phyloP scores from a whole-genome alignment of 768 basidiomycete genomes.

The Mycena belliarum region DNA sequence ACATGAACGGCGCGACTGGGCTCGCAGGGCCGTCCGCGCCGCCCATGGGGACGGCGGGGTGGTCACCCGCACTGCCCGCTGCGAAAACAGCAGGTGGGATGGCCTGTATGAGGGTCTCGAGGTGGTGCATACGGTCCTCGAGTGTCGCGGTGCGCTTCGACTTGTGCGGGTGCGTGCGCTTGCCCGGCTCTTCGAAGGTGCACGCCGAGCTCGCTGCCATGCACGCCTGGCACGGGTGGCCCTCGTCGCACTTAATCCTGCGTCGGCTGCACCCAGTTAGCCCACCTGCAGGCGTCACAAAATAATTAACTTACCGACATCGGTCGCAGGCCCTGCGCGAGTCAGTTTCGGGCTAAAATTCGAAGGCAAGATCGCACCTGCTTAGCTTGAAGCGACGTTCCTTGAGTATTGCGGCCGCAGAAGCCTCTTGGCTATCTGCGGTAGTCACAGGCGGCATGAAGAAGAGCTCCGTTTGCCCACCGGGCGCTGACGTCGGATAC shows the following conservation, averaged over 20 bases:
- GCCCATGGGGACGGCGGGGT: constrained; percentile 33
- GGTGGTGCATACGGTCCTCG: constrained; percentile 87
- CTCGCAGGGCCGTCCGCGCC: constrained; percentile 31
- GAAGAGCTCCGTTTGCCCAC: not conserved
- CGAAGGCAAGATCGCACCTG: constrained; percentile 47
- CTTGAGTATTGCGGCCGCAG: constrained; percentile 57
- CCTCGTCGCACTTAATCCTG: constrained; percentile 87
- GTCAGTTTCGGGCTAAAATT: constrained; percentile 4
- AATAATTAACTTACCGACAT: constrained; percentile 64
- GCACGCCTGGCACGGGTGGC: constrained; percentile 87
- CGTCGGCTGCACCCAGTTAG: constrained; percentile 54
- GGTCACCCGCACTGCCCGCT: constrained; percentile 47
- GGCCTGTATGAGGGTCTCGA: constrained; percentile 82
- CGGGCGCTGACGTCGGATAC: not conserved
- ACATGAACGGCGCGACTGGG: constrained; percentile 43
- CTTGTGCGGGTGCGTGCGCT: constrained; percentile 84
- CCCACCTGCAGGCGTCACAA: not conserved
- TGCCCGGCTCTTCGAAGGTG: constrained; percentile 86
- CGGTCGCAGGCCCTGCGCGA: constrained; percentile 81
- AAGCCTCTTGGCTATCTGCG: constrained; percentile 45
- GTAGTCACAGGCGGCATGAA: constrained; percentile 49
- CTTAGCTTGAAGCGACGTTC: constrained; percentile 86
- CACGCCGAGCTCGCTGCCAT: constrained; percentile 80
- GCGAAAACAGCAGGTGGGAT: constrained; percentile 82
- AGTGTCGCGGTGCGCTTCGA: constrained; percentile 86